A percentile compares a stretch with the other conserved stretches of the same genome.
Conservation (phyloP, 73 alveolate species). For the Paramecium primaurelia region DNA sequence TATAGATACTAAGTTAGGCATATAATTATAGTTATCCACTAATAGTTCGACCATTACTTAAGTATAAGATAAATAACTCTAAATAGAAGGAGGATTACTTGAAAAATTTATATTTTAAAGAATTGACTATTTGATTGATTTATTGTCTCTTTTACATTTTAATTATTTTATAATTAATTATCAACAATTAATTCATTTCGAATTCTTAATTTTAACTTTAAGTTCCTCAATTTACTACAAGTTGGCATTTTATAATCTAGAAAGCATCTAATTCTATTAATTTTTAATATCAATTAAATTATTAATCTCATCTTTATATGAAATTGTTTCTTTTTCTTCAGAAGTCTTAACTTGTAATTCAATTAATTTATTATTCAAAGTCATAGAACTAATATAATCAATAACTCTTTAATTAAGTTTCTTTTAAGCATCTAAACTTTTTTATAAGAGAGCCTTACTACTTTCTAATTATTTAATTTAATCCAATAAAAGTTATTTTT, state of each 20-base stretch:
- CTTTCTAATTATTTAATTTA: background rate
- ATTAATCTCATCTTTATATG: background rate
- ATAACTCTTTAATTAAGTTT: background rate
- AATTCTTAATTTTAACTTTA: background rate
- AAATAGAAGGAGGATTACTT: background rate
- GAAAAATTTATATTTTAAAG: background rate
- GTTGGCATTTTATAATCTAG: background rate
- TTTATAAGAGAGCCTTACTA: background rate
- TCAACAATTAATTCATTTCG: background rate
- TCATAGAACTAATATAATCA: background rate
- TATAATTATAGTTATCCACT: background rate
- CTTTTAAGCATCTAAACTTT: background rate
- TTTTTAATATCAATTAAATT: background rate
- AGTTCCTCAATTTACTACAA: background rate
- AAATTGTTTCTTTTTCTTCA: background rate
- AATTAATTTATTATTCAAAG: background rate
- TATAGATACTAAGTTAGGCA: background rate
- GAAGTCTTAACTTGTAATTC: background rate
- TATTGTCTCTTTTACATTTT: background rate
- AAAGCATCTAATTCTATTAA: background rate
- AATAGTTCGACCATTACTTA: background rate
- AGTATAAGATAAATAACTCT: constrained; percentile 10
- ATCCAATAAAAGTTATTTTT: background rate
- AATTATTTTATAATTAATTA: background rate
- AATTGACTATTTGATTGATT: background rate